Evolutionary conservation across 2,329 filamentous ascomycete genomes (phyloP).

Genomic region (Penicillium sp.): DNA sequence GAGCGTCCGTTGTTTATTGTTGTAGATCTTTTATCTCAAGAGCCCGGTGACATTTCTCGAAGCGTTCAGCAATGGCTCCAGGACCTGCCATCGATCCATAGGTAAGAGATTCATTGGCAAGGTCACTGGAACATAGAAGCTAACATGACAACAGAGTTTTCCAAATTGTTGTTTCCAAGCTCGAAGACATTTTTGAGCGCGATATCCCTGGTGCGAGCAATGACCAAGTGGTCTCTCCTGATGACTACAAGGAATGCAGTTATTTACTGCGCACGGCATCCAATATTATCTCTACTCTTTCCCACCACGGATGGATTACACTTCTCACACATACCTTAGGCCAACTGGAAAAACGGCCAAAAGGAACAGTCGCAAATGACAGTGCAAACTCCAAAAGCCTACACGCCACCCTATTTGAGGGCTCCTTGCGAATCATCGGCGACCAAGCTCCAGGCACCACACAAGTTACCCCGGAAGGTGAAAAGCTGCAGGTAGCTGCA

Average conservation of each 20-base stretch:
- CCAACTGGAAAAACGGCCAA: conserved; percentile 52
- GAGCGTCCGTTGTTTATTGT: conserved; percentile 79
- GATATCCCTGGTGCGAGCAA: conserved; percentile 37
- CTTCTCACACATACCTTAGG: conserved; percentile 66
- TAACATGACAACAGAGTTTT: conserved; percentile 39
- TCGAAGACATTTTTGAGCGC: conserved; percentile 39
- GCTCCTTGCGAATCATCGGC: conserved; percentile 36
- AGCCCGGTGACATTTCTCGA: conserved; percentile 73
- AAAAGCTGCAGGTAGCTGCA: conserved; percentile 71
- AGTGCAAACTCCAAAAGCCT: conserved; percentile 35
- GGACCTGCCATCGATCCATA: conserved; percentile 54
- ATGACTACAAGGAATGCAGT: conserved; percentile 74
- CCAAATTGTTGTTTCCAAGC: conserved; percentile 40
- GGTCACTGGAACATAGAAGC: conserved; percentile 23
- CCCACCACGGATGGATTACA: conserved; percentile 70
- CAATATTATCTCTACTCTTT: conserved; percentile 71
- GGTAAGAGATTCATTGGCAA: conserved; percentile 31
- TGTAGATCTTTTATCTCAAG: conserved; percentile 75
- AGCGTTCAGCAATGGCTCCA: conserved; percentile 81
- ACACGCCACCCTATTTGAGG: conserved; percentile 40
- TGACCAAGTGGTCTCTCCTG: conserved; percentile 51
- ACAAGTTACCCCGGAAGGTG: conserved; percentile 56
- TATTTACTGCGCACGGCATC: conserved; percentile 78
- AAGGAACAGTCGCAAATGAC: conserved; percentile 55
- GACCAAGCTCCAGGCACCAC: conserved; percentile 22